Conservation (phyloP, 2,329 filamentous ascomycete genomes). For the Neonectria punicea region DNA sequence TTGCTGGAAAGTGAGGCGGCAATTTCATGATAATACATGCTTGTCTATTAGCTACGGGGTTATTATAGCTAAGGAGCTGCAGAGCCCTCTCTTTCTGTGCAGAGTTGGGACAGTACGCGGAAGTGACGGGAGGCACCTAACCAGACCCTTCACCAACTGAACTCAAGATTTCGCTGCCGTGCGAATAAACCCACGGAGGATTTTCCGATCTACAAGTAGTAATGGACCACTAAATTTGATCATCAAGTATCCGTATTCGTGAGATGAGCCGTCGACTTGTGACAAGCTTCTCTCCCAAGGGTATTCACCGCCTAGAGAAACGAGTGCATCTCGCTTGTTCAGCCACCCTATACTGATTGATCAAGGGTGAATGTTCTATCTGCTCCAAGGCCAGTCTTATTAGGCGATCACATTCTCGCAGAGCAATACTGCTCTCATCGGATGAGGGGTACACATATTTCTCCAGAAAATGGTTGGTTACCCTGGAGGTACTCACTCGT, state of each 20-base stretch:
- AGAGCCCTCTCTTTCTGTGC: neutral
- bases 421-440: neutral
- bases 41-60: too few species aligned
- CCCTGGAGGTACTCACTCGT: neutral
- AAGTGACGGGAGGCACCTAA: neutral
- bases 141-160: neutral
- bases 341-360: neutral
- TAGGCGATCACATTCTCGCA: neutral
- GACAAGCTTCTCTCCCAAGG: neutral
- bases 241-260: neutral
- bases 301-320: neutral
- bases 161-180: neutral
- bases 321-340: neutral
- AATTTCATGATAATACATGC: neutral
- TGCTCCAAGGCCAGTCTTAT: neutral
- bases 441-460: neutral
- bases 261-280: neutral
- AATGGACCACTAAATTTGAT: neutral
- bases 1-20: constrained; percentile 19
- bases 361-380: neutral
- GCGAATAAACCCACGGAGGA: neutral
- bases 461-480: neutral
- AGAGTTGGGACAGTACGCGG: neutral
- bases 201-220: neutral
- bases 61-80: neutral